phyloP scores from a whole-genome alignment of 352 stramenopile genomes.

The Pythium rishiriense region DNA sequence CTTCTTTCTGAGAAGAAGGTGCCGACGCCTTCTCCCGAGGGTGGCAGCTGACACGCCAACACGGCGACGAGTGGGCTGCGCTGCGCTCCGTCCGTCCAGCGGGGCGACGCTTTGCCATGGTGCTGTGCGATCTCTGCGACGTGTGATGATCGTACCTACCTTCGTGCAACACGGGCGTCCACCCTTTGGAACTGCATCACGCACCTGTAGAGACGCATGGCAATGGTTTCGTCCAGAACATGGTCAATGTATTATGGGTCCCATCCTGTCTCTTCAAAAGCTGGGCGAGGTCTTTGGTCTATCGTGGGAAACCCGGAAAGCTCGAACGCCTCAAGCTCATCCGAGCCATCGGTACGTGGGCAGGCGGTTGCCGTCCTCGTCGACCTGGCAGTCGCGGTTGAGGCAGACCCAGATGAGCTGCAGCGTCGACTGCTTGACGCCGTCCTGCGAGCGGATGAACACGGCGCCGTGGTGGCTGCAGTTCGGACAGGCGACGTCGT shows the following conservation, averaged over 20 bases:
- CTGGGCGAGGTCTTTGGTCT: not conserved
- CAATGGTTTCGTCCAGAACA: not conserved
- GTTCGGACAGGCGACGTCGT: slow-evolving; percentile 82
- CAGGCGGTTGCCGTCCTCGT: slow-evolving; percentile 83
- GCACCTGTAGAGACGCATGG: not conserved
- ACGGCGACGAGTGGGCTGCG: not conserved
- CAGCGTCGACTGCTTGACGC: slow-evolving; percentile 86
- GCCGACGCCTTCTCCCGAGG: too few relatives aligned
- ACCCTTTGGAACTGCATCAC: not conserved
- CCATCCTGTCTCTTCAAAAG: not conserved
- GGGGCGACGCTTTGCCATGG: slow-evolving; percentile 8
- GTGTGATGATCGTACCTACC: slow-evolving; percentile 8
- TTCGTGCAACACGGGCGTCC: slow-evolving; percentile 4
- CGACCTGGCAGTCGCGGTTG: slow-evolving; percentile 85
- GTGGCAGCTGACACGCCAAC: not conserved
- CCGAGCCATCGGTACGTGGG: slow-evolving; percentile 89
- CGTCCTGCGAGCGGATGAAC: slow-evolving; percentile 88
- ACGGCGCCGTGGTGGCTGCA: slow-evolving; percentile 78
- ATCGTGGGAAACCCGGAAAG: not conserved
- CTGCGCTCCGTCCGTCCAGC: not conserved
- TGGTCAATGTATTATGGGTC: not conserved
- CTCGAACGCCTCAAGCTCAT: slow-evolving; percentile 20
- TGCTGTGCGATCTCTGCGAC: slow-evolving; percentile 9
- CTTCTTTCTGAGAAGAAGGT: too few relatives aligned
- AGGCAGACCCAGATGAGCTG: slow-evolving; percentile 89